Base-by-base conservation (phyloP, 2,329 filamentous ascomycete species). In the Penicillium sp. region DNA sequence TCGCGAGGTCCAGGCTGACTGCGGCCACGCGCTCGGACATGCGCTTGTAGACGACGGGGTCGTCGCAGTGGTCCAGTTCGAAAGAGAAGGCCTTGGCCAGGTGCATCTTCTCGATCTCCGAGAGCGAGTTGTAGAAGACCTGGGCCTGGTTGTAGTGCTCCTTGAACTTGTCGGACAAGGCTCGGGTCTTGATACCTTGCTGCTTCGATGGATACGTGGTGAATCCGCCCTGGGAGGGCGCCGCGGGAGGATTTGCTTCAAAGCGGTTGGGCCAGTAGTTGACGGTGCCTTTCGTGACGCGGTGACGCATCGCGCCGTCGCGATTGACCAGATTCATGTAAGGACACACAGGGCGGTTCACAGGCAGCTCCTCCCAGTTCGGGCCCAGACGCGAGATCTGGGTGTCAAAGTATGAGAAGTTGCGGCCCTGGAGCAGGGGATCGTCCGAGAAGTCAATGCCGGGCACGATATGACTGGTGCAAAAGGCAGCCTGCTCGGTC, bases 241-340 rank as follows among this genome's bases (percentile, higher is more conserved):
- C 74, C 0, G 84, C 81, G 0, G 87, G 83, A 1, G 83, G 83
- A 8, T 75, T 71, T 1, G 75, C 71, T 1, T 78, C 75, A 55
- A 79, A 82, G 2, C 85, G 77, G 65, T 89, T 89, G 0, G 86
- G 86, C 82, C 82, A 89, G 67, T 89, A 89, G 67, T 89, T 89
- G 50, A 85, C 79, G 0, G 75, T 81, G 32, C 86, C 83, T 57
- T 82, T 84, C 15, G 77, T 79, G 50, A 93, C 89, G 3, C 76
- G 81, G 62, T 91, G 86, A 3, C 83, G 77, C 65, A 82, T 77
- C 4, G 78, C 75, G 3, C 87, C 86, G 42, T 93, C 87, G 0
- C 86, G 80, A 66, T 88, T 84, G 57, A 83, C 83, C 57, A 85
- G 77, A 65, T 84, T 87, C 76, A 87, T 81, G 23, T 86, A 81